Evolutionary conservation across 2,329 filamentous ascomycete genomes (phyloP), one percentile per base, ranked within the genome.

Genomic region (Xylaria sp.): DNA sequence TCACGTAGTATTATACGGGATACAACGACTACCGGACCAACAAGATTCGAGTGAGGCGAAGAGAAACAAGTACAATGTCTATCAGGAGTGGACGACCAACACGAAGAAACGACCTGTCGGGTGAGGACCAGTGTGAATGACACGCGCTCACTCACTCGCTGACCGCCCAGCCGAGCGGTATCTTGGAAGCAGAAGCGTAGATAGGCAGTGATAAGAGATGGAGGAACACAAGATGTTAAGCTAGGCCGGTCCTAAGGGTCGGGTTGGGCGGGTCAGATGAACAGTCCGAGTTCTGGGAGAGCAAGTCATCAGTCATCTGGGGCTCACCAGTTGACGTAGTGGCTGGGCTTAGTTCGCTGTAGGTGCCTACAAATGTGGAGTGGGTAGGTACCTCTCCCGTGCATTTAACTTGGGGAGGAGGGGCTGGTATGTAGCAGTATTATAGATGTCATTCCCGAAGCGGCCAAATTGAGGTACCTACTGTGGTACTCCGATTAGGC

Each of bases 221-320:
- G n/a, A 57, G 48, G 33, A 42, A 58, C 33, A 40, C 28, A 38
- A 20, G 28, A 26, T 10, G 26, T n/a, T 56, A 13, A 51, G 23
- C 42, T 56, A 23, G 6, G 53, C 15, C 28, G 38, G 11, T 11
- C 31, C 10, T 11, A 6, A n/a, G 23, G 33, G 26, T 31, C 26
- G 48, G 62, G 63, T 66, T 48, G 33, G 26, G 15, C 26, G 48
- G 62, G 63, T 66, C 53, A 67, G 61, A 53, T 64, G 69, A 59
- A 60, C 54, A n/a, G 56, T 44, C 31, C 56, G 64, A 57, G 63
- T 17, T 61, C 57, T 57, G 66, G 61, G 59, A 59, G 44, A 60
- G 63, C 67, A 69, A 38, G 36, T 44, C 36, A 44, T 31, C 36
- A 60, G 73, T 74, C 71, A 73, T 58, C 63, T 28, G 71, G 69